phyloP scores from a whole-genome alignment of 805 yeast genomes.

The Monosporozyma aerobia region DNA sequence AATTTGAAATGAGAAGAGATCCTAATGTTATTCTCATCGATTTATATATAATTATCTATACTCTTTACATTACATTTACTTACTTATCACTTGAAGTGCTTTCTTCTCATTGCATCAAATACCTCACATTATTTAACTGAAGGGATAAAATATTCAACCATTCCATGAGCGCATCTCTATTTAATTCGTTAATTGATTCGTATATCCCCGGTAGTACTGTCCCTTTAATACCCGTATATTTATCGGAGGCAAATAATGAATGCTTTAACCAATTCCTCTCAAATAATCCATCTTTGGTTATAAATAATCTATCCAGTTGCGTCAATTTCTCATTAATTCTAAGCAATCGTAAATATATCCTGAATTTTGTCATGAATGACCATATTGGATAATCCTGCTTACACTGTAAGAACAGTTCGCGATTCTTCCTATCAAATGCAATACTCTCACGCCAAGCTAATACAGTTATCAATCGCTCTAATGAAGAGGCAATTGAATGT shows the following conservation, averaged over 20 bases:
- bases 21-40: background rate
- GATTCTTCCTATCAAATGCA: conserved; percentile 40
- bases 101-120: conserved; percentile 12
- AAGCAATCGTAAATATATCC: conserved; percentile 48
- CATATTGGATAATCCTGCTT: conserved; percentile 75
- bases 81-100: background rate
- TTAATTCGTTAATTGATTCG: conserved; percentile 43
- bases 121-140: conserved; percentile 20
- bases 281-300: conserved; percentile 38
- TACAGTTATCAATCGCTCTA: conserved; percentile 5
- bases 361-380: conserved; percentile 47
- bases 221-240: conserved; percentile 41
- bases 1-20: no score
- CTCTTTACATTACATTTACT: background rate
- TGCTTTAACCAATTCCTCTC: conserved; percentile 56
- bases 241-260: conserved; percentile 51
- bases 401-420: conserved; percentile 41
- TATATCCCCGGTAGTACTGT: conserved; percentile 50
- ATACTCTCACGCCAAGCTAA: conserved; percentile 21
- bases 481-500: conserved; percentile 5
- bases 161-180: conserved; percentile 35
- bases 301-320: conserved; percentile 47
- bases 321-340: conserved; percentile 43
- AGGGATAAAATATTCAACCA: conserved; percentile 39
- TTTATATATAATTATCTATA: background rate